These are phyloP conservation scores for Kurtzmaniella quercitrusa DNA, from an alignment of 1,139 yeast genomes.

Conservation along the genomic window DNA sequence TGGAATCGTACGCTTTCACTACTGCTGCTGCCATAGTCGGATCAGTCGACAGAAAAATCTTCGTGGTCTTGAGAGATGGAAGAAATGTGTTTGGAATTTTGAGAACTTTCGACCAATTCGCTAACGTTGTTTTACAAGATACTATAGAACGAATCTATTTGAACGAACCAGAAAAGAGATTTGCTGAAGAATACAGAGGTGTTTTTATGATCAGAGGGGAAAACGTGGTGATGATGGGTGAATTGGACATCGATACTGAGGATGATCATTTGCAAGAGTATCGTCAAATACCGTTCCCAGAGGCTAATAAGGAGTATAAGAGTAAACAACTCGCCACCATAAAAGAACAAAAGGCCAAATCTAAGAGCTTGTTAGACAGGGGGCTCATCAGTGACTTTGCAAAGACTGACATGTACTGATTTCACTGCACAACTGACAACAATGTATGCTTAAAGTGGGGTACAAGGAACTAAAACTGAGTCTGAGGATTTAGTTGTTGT, in stretches of 20 bases:
- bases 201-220: conserved; percentile 94
- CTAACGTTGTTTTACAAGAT: conserved; percentile 89
- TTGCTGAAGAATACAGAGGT: conserved; percentile 74
- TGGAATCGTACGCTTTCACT: conserved; percentile 81
- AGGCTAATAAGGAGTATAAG: conserved; percentile 49
- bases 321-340: conserved; percentile 34
- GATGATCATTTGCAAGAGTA: conserved; percentile 61
- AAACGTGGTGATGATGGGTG: conserved; percentile 94
- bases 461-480: background rate
- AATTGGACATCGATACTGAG: conserved; percentile 84
- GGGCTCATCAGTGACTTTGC: conserved; percentile 59
- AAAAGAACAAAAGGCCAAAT: conserved; percentile 41
- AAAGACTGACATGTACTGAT: conserved; percentile 48
- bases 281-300: conserved; percentile 56
- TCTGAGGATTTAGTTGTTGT: background rate
- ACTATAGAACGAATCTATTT: conserved; percentile 82
- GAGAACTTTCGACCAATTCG: conserved; percentile 94
- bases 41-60: conserved; percentile 83
- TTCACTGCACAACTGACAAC: background rate
- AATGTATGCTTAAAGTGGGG: background rate
- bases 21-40: conserved; percentile 97
- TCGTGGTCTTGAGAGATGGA: conserved; percentile 87
- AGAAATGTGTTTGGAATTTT: conserved; percentile 83
- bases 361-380: conserved; percentile 44
- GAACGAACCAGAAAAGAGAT: conserved; percentile 32